These are phyloP conservation scores for Ophiostoma triangulosporum DNA, from an alignment of 2,329 filamentous ascomycete genomes.

Conservation along the genomic window DNA sequence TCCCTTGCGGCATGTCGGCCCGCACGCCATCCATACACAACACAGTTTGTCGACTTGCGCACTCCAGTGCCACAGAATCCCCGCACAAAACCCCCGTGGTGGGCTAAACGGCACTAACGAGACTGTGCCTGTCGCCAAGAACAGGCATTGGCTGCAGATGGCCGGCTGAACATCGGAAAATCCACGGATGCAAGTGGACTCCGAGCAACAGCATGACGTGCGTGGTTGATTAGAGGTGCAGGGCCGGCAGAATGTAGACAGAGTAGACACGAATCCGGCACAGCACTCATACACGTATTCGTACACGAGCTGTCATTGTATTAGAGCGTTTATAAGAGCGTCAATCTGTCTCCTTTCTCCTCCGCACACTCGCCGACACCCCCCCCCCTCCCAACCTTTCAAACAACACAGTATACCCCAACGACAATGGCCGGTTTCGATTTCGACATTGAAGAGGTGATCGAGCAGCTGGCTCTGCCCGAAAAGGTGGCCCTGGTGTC, in stretches of 20 bases:
- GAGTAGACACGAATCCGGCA: too few relatives aligned
- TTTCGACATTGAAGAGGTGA: slow-evolving; percentile 7
- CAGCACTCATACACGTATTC: too few relatives aligned
- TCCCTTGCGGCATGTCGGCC: too few relatives aligned
- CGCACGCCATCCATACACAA: too few relatives aligned
- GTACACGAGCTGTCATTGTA: too few relatives aligned
- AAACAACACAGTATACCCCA: too few relatives aligned
- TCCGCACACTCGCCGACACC: not conserved
- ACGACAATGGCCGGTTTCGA: slow-evolving; percentile 1
- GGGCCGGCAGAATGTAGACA: not conserved
- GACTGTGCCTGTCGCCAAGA: not conserved
- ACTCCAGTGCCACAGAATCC: not conserved
- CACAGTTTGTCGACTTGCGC: not conserved
- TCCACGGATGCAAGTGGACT: not conserved
- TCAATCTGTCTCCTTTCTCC: not conserved
- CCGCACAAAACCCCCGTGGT: not conserved
- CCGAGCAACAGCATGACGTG: not conserved
- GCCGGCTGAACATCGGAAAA: not conserved
- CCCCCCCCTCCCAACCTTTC: not conserved
- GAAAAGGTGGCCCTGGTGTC: slow-evolving; percentile 15
- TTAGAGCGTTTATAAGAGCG: too few relatives aligned
- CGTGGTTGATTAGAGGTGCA: not conserved
- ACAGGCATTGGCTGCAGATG: not conserved
- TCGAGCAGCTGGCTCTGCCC: slow-evolving; percentile 4
- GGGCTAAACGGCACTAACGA: not conserved